phyloP scores from a whole-genome alignment of 2,329 filamentous ascomycete species.

The Trichoderma guizhouense region DNA sequence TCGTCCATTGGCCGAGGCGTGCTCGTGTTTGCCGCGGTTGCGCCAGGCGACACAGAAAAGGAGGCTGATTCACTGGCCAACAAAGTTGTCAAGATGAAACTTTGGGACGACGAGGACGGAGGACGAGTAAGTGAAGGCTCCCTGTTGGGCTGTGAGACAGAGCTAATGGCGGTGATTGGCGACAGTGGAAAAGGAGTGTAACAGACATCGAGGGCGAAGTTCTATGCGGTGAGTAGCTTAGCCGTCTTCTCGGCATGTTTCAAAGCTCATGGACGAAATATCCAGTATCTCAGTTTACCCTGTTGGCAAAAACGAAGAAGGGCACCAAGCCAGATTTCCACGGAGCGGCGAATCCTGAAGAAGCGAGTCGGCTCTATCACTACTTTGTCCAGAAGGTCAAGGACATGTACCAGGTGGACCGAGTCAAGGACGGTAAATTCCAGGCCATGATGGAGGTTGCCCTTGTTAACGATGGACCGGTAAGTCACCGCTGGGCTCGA shows the following conservation, averaged over 20 bases:
- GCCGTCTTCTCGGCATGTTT: neutral
- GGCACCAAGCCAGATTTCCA: conserved; percentile 95
- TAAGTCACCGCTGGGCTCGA: conserved; percentile 32
- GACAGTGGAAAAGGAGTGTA: conserved; percentile 85
- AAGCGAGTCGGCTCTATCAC: conserved; percentile 79
- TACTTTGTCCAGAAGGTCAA: conserved; percentile 76
- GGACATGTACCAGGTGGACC: conserved; percentile 66
- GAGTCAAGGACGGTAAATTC: conserved; percentile 92
- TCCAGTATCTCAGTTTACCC: conserved; percentile 94
- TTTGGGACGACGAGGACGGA: conserved; percentile 83
- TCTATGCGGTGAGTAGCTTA: conserved; percentile 68
- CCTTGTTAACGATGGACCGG: conserved; percentile 79
- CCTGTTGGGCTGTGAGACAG: neutral
- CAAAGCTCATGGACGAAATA: neutral
- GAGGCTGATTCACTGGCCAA: conserved; percentile 79
- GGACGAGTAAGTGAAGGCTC: conserved; percentile 51
- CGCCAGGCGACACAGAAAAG: conserved; percentile 83
- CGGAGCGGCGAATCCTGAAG: conserved; percentile 72
- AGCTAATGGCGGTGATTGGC: neutral
- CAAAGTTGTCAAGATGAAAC: conserved; percentile 83
- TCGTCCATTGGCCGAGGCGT: conserved; percentile 89
- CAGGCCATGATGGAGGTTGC: conserved; percentile 99
- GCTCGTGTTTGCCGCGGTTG: conserved; percentile 86
- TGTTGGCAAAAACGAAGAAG: conserved; percentile 90
- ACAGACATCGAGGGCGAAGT: conserved; percentile 87